Conservation (phyloP, 164 flowering plant species). For the Dillenia turbinata region DNA sequence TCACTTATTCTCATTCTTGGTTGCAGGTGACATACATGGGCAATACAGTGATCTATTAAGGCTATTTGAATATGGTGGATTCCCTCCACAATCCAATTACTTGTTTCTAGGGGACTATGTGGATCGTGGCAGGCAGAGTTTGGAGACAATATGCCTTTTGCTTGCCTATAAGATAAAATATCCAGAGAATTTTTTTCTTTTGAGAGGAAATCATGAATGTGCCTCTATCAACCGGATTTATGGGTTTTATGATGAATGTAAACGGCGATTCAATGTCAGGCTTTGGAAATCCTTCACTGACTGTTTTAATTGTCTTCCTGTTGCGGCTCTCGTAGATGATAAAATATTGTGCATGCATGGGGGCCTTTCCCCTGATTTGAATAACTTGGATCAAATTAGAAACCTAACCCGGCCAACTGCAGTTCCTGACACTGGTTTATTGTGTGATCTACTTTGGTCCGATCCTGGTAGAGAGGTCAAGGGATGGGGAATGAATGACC, state of each 20-base stretch:
- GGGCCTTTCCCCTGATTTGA: constrained; percentile 64
- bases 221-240: constrained; percentile 62
- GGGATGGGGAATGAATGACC: constrained; percentile 75
- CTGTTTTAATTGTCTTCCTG: constrained; percentile 66
- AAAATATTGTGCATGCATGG: constrained; percentile 80
- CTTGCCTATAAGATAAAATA: too few relatives aligned
- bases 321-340: constrained; percentile 67
- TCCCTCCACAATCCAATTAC: constrained; percentile 59
- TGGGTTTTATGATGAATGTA: constrained; percentile 65
- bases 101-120: constrained; percentile 64
- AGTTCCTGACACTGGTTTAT: constrained; percentile 61
- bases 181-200: constrained; percentile 31
- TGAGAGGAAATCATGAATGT: constrained; percentile 12
- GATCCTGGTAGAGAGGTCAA: constrained; percentile 66
- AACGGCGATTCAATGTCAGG: constrained; percentile 70
- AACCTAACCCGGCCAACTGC: constrained; percentile 54
- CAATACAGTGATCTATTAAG: constrained; percentile 61
- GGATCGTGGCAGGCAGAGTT: constrained; percentile 60
- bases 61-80: constrained; percentile 66
- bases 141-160: constrained; percentile 56
- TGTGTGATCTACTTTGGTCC: constrained; percentile 67
- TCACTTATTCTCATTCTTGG: too few relatives aligned
- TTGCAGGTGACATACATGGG: constrained; percentile 69
- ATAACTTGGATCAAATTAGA: constrained; percentile 54
- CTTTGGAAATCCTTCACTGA: constrained; percentile 67